Evolutionary conservation across 2,329 filamentous ascomycete species (phyloP), one percentile per base, ranked within the genome.

Genomic region (Xylaria sp.): DNA sequence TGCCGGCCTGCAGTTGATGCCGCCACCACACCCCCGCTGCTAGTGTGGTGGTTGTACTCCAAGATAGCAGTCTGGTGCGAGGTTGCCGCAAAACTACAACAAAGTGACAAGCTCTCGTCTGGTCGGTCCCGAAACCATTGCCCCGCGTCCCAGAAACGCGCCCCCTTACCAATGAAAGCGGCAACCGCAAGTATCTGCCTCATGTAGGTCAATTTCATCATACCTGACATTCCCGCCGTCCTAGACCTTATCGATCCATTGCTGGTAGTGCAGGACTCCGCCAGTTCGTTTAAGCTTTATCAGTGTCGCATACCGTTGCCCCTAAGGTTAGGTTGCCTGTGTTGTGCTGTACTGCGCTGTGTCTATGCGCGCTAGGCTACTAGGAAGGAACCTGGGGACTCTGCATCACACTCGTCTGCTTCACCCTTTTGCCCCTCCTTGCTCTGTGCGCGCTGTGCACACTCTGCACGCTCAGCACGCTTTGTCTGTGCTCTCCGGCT

Each of bases 51-150:
- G 5, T 25, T 53, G 51, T 54, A 35, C 18, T n/a, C 18, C 18
- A 4, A 35, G 51, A 54, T 54, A 54, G 13, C 27, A 21, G 27
- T 5, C 18, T 35, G 8, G 51, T 54, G 53, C 16, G 29, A 44
- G 37, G 37, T 44, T 44, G 55, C 55, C n/a, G 55, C 29, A 44
- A 44, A 44, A 13, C 37, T 29, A 18, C 58, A 63, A 32, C 23
- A 44, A 13, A 57, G 16, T 25, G 25, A 13, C 44, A 29, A 47
- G 29, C 53, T 35, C 32, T n/a, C 29, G 1, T 63, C 27, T 35
- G 44, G 60, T 77, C 75, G 75, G 75, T 76, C 75, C 75, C 75
- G 75, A 77, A 71, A 72, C 35, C 16, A n/a, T 69, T 10, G 32
- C 73, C 72, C 72, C 74, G 74, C 75, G 75, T 32, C 70, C 72